These are phyloP conservation scores for Crithidia acanthocephali DNA, from an alignment of 208 protist genomes.

Conservation along the genomic window DNA sequence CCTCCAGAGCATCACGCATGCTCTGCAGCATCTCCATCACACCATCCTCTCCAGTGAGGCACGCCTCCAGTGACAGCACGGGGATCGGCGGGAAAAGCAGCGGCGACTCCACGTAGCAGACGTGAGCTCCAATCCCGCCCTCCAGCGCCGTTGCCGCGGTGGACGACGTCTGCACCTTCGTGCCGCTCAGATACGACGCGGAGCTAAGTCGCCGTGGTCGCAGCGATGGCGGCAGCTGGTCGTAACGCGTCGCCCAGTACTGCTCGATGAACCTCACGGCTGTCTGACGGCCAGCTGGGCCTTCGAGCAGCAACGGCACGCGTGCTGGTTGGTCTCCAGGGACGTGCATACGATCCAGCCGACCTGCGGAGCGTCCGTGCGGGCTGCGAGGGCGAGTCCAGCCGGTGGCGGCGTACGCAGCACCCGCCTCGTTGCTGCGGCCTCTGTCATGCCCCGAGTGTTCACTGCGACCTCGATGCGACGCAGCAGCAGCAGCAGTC, in stretches of 20 bases:
- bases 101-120: slow-evolving; percentile 15
- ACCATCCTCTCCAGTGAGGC: slow-evolving; percentile 9
- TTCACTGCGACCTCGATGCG: neutral
- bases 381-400: neutral
- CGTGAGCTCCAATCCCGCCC: neutral
- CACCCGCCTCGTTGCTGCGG: neutral
- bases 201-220: neutral
- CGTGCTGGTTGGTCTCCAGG: slow-evolving; percentile 5
- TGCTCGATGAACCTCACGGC: slow-evolving; percentile 21
- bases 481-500: too few relatives aligned
- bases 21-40: slow-evolving; percentile 6
- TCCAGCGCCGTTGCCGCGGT: neutral
- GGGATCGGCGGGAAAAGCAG: slow-evolving; percentile 7
- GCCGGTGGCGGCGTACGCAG: neutral
- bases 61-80: slow-evolving; percentile 9
- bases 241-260: slow-evolving; percentile 16
- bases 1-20: neutral
- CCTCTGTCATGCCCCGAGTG: neutral
- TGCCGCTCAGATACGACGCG: neutral
- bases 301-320: slow-evolving; percentile 22
- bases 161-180: neutral
- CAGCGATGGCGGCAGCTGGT: slow-evolving; percentile 19
- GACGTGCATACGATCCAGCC: slow-evolving; percentile 21
- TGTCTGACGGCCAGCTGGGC: slow-evolving; percentile 11
- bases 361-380: neutral